These are phyloP conservation scores for Camellia oleifera DNA, from an alignment of 179 eudicot species.

Conservation along the genomic window DNA sequence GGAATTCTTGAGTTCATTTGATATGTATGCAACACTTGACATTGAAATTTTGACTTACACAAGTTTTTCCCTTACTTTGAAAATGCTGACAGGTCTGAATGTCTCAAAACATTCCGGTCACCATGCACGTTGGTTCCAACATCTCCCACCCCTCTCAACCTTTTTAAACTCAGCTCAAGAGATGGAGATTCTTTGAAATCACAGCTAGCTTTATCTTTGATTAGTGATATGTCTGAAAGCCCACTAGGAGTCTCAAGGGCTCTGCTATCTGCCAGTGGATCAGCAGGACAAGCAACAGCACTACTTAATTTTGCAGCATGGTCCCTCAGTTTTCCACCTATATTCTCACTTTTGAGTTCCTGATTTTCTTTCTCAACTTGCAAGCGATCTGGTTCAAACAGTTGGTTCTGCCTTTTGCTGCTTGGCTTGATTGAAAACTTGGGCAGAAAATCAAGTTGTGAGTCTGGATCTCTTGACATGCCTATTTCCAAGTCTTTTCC, in stretches of 20 bases:
- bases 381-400: slow-evolving; percentile 15
- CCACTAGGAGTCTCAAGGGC: slow-evolving; percentile 17
- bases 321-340: slow-evolving; percentile 5
- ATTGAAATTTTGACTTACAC: neutral
- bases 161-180: slow-evolving; percentile 26
- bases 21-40: neutral
- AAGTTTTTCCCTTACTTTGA: slow-evolving; percentile 33
- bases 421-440: slow-evolving; percentile 19
- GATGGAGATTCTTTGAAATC: slow-evolving; percentile 21
- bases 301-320: slow-evolving; percentile 8
- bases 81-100: slow-evolving; percentile 37
- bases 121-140: slow-evolving; percentile 20
- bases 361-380: slow-evolving; percentile 10
- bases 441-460: slow-evolving; percentile 13
- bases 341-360: slow-evolving; percentile 20
- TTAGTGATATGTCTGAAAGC: slow-evolving; percentile 15
- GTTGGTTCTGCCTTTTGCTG: slow-evolving; percentile 17
- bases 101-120: slow-evolving; percentile 33
- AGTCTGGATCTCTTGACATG: slow-evolving; percentile 18
- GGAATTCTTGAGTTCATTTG: neutral
- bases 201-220: slow-evolving; percentile 16
- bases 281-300: slow-evolving; percentile 7
- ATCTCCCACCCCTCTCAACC: slow-evolving; percentile 19
- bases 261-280: slow-evolving; percentile 16
- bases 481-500: slow-evolving; percentile 25